These are phyloP conservation scores for Boletus vermiculosoides DNA, from an alignment of 768 basidiomycete species.

Conservation along the genomic window DNA sequence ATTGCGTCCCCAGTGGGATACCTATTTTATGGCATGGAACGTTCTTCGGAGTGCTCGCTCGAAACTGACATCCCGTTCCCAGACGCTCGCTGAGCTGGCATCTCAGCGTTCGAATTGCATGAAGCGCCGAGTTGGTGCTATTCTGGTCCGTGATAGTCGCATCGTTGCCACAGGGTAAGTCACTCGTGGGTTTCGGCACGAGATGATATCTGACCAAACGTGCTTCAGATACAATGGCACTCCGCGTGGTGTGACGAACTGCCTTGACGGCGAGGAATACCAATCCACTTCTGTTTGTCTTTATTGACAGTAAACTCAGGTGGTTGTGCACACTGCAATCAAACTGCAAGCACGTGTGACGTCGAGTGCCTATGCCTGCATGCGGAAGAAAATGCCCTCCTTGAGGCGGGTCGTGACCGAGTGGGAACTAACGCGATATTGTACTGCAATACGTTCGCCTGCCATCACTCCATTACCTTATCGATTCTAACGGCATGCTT, in stretches of 20 bases:
- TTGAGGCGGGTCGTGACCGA: slow-evolving; percentile 91
- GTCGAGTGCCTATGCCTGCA: slow-evolving; percentile 92
- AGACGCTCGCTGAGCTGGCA: slow-evolving; percentile 89
- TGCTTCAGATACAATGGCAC: slow-evolving; percentile 90
- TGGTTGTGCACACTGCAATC: slow-evolving; percentile 82
- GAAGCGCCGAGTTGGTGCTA: slow-evolving; percentile 94
- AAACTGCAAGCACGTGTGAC: slow-evolving; percentile 42
- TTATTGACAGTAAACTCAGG: slow-evolving; percentile 69
- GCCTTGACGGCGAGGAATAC: slow-evolving; percentile 42
- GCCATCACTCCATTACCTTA: not conserved
- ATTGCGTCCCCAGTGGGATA: slow-evolving; percentile 89
- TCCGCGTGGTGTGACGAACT: slow-evolving; percentile 85
- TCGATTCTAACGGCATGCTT: slow-evolving; percentile 1
- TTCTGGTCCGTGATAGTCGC: slow-evolving; percentile 82
- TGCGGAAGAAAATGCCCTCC: slow-evolving; percentile 95
- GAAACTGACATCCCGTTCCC: slow-evolving; percentile 9
- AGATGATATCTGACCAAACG: not conserved
- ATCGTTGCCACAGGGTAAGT: slow-evolving; percentile 76
- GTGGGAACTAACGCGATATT: slow-evolving; percentile 80
- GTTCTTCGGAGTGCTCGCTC: not conserved
- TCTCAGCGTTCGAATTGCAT: slow-evolving; percentile 93
- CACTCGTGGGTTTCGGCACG: not conserved
- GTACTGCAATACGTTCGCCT: slow-evolving; percentile 94
- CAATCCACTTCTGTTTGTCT: slow-evolving; percentile 15
- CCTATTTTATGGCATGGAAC: slow-evolving; percentile 86